These are phyloP conservation scores for Psilocybe tampanensis DNA, from an alignment of 768 basidiomycete species.

Conservation along the genomic window DNA sequence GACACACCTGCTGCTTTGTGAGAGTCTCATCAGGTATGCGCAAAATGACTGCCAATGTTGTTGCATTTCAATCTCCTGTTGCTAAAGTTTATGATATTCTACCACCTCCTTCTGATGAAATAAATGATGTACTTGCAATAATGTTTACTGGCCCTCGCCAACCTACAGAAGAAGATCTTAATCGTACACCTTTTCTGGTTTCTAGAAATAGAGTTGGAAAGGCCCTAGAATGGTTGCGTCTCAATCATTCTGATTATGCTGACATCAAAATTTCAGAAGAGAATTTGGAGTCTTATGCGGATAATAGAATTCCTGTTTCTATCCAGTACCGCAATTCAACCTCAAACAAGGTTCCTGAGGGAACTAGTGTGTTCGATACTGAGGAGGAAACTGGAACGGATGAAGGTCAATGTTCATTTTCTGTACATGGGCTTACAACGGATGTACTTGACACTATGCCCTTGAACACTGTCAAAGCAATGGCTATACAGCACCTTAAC, in stretches of 20 bases:
- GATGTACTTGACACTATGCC: slow-evolving; percentile 22
- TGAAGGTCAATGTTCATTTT: slow-evolving; percentile 34
- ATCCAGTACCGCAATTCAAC: slow-evolving; percentile 9
- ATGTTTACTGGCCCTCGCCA: slow-evolving; percentile 33
- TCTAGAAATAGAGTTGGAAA: slow-evolving; percentile 20
- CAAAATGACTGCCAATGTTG: slow-evolving; percentile 27
- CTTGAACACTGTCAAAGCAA: slow-evolving; percentile 17
- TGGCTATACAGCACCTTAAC: slow-evolving; percentile 29
- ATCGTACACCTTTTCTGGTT: slow-evolving; percentile 30
- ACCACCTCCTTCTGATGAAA: slow-evolving; percentile 26
- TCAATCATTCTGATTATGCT: slow-evolving; percentile 36
- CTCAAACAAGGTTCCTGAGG: slow-evolving; percentile 23
- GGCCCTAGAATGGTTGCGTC: slow-evolving; percentile 36
- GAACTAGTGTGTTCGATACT: slow-evolving; percentile 25
- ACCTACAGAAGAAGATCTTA: slow-evolving; percentile 30
- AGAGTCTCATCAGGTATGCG: slow-evolving; percentile 23
- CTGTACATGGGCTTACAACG: slow-evolving; percentile 37
- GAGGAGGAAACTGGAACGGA: slow-evolving; percentile 28
- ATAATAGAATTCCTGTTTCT: slow-evolving; percentile 22
- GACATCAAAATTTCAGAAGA: slow-evolving; percentile 31
- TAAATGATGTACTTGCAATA: slow-evolving; percentile 37
- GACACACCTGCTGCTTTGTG: slow-evolving; percentile 26
- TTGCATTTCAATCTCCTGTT: slow-evolving; percentile 26
- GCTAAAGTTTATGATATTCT: slow-evolving; percentile 25
- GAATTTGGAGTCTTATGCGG: slow-evolving; percentile 25